Evolutionary conservation across 2,329 filamentous ascomycete species (phyloP).

Genomic region (Monascus ruber): DNA sequence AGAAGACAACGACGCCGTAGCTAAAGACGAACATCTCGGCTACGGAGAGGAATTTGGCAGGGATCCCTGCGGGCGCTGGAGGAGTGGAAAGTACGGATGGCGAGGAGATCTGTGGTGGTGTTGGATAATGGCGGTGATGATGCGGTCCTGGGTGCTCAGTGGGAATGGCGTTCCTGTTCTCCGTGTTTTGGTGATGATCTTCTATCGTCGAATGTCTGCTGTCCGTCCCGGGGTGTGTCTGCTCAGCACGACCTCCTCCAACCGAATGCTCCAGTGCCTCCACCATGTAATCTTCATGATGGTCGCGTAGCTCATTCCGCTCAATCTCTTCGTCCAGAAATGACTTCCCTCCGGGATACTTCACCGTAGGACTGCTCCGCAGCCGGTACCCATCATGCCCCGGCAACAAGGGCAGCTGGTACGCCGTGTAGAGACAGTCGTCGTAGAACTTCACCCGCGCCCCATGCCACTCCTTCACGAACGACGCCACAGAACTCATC

Average conservation of each 20-base stretch:
- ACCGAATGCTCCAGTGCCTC: conserved; percentile 42
- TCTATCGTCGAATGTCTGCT: neutral
- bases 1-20: conserved; percentile 95
- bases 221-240: conserved; percentile 3
- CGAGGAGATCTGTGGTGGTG: neutral
- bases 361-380: conserved; percentile 79
- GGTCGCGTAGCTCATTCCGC: conserved; percentile 75
- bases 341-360: conserved; percentile 85
- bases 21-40: conserved; percentile 96
- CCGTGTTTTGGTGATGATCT: neutral
- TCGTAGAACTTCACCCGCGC: conserved; percentile 95
- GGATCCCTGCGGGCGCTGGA: conserved; percentile 41
- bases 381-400: conserved; percentile 80
- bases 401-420: conserved; percentile 78
- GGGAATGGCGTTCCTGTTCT: too few relatives aligned
- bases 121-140: neutral
- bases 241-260: conserved; percentile 22
- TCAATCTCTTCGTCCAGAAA: conserved; percentile 93
- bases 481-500: conserved; percentile 75
- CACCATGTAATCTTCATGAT: conserved; percentile 83
- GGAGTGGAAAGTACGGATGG: conserved; percentile 20
- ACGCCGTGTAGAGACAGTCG: conserved; percentile 91
- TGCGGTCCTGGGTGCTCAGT: neutral
- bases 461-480: conserved; percentile 75
- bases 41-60: conserved; percentile 63